These are phyloP conservation scores for Colletotrichum sp. DNA, from an alignment of 2,329 filamentous ascomycete species.

Conservation along the genomic window DNA sequence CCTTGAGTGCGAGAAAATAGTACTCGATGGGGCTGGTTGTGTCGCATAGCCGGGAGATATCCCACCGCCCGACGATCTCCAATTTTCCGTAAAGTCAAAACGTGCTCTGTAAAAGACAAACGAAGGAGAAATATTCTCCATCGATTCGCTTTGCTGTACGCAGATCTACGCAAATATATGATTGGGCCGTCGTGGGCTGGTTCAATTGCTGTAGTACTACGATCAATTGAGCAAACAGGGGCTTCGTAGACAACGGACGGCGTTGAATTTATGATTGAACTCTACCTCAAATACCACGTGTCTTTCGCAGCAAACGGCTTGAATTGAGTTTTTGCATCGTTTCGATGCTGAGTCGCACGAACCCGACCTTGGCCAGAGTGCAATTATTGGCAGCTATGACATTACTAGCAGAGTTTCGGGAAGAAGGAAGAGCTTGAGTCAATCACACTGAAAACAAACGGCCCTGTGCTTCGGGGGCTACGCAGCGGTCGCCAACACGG, in stretches of 20 bases:
- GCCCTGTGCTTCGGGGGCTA: background rate
- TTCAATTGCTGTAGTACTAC: background rate
- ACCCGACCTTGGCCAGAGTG: background rate
- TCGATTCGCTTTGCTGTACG: background rate
- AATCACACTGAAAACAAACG: background rate
- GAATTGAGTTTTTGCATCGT: background rate
- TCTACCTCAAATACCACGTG: background rate
- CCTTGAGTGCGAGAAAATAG: background rate
- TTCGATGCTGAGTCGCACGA: background rate
- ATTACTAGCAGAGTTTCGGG: slow-evolving; percentile 11
- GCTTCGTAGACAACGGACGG: background rate
- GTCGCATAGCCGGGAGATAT: background rate
- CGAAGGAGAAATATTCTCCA: background rate
- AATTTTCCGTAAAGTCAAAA: background rate
- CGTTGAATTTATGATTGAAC: background rate
- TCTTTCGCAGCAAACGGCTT: background rate
- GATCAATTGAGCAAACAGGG: background rate
- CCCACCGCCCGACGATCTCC: background rate
- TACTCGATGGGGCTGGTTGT: background rate
- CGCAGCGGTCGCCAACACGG: background rate
- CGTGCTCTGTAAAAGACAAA: background rate
- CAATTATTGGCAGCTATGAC: background rate
- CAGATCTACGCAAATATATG: background rate
- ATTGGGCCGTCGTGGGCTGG: background rate
- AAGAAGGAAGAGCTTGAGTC: background rate